phyloP scores from a whole-genome alignment of 805 yeast species.

The Cyberlindnera sargentensis region DNA sequence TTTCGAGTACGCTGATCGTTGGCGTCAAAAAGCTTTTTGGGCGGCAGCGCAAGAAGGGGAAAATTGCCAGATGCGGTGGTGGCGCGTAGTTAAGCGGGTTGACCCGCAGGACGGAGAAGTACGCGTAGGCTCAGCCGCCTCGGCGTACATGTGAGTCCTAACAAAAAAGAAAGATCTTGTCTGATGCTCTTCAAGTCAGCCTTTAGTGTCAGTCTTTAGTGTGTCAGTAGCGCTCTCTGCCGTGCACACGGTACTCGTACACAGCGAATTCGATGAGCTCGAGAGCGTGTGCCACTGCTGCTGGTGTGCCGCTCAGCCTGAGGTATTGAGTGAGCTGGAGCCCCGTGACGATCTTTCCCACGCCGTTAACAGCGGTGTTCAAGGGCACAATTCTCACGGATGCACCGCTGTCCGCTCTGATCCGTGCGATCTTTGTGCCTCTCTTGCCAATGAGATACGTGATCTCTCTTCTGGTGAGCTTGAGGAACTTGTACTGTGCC shows the following conservation, averaged over 20 bases:
- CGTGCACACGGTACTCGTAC: constrained; percentile 13
- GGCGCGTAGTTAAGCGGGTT: constrained; percentile 6
- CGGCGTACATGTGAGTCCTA: constrained; percentile 15
- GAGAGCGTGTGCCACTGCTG: constrained; percentile 23
- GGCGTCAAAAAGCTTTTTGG: constrained; percentile 1
- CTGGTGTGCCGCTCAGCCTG: constrained; percentile 25
- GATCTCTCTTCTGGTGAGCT: constrained; percentile 28
- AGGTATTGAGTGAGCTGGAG: constrained; percentile 21
- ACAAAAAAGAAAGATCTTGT: background rate
- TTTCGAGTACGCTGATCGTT: background rate
- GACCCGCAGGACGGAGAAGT: constrained; percentile 14
- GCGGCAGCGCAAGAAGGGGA: constrained; percentile 1
- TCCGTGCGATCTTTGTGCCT: constrained; percentile 32
- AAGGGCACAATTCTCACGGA: constrained; percentile 33
- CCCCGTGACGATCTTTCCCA: constrained; percentile 5
- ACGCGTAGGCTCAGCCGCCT: constrained; percentile 1
- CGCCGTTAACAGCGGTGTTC: constrained; percentile 10
- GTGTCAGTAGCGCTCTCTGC: background rate
- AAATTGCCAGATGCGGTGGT: constrained; percentile 4
- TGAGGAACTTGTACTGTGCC: constrained; percentile 4
- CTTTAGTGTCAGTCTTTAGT: background rate
- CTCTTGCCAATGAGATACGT: constrained; percentile 36
- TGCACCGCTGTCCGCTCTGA: constrained; percentile 31
- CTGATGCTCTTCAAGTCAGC: background rate
- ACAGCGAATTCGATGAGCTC: constrained; percentile 22